These are phyloP conservation scores for Helicostylum pulchrum DNA, from an alignment of 192 early-diverging fungal genomes.

Conservation along the genomic window DNA sequence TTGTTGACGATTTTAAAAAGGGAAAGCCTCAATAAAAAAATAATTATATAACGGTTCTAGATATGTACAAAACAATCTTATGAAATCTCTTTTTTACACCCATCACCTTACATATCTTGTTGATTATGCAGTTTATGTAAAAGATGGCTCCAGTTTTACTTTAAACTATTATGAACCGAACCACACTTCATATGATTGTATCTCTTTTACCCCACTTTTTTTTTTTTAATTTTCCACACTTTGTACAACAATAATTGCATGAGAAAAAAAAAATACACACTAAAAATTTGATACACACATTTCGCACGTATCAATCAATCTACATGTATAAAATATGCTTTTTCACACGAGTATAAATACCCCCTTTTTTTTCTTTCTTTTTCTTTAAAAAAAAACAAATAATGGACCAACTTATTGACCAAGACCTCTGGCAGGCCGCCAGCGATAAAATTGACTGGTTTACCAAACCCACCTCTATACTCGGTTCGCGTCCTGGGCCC, in stretches of 20 bases:
- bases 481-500: not conserved
- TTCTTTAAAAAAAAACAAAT: slow-evolving; percentile 1
- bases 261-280: not conserved
- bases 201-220: not conserved
- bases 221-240: not conserved
- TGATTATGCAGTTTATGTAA: no score
- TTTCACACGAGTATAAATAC: slow-evolving; percentile 3
- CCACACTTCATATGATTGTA: not conserved
- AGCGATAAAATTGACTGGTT: slow-evolving; percentile 25
- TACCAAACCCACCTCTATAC: slow-evolving; percentile 15
- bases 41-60: not conserved
- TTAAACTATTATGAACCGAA: no score
- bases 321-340: not conserved
- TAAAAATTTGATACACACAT: no score
- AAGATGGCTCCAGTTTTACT: no score
- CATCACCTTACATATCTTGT: no score
- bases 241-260: not conserved
- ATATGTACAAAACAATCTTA: no score
- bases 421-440: slow-evolving; percentile 15
- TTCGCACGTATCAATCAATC: not conserved
- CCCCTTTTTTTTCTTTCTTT: not conserved
- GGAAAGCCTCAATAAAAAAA: slow-evolving; percentile 11
- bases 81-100: no score
- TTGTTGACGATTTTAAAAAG: slow-evolving; percentile 38
- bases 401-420: no score